phyloP scores from a whole-genome alignment of 2,329 filamentous ascomycete genomes.

The Grosmannia clavigera region DNA sequence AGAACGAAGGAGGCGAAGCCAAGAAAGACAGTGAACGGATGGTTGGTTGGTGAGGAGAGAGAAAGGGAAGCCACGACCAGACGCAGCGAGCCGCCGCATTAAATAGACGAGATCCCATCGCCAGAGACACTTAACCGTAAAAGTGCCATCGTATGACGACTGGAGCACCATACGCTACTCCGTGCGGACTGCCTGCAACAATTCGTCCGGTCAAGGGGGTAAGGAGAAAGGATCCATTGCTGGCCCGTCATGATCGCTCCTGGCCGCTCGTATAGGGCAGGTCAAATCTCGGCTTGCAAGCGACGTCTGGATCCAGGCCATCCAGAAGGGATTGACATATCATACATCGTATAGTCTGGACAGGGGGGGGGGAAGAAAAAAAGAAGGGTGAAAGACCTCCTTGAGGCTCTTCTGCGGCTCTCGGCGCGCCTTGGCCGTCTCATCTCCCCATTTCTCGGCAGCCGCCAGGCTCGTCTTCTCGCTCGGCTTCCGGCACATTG shows the following conservation, averaged over 20 bases:
- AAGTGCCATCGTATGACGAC: too few species aligned
- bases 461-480: too few species aligned
- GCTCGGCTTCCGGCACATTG: too few species aligned
- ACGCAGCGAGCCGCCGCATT: neutral
- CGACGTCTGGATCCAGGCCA: neutral
- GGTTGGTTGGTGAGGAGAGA: conserved; percentile 4
- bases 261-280: neutral
- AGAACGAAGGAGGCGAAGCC: conserved; percentile 6
- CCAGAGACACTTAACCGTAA: too few species aligned
- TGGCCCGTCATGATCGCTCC: neutral
- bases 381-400: neutral
- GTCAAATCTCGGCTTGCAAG: neutral
- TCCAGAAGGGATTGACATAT: neutral
- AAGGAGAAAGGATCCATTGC: neutral
- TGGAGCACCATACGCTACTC: too few species aligned
- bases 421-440: neutral
- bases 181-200: neutral
- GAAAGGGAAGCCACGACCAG: neutral
- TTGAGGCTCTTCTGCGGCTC: neutral
- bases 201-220: neutral
- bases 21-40: conserved; percentile 2
- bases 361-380: neutral
- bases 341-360: neutral
- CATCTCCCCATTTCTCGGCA: neutral
- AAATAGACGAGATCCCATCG: neutral